Evolutionary conservation across 1,284 basidiomycete species (phyloP), one percentile per base, ranked within the genome.

Genomic region (Ustilago xerochloae): DNA sequence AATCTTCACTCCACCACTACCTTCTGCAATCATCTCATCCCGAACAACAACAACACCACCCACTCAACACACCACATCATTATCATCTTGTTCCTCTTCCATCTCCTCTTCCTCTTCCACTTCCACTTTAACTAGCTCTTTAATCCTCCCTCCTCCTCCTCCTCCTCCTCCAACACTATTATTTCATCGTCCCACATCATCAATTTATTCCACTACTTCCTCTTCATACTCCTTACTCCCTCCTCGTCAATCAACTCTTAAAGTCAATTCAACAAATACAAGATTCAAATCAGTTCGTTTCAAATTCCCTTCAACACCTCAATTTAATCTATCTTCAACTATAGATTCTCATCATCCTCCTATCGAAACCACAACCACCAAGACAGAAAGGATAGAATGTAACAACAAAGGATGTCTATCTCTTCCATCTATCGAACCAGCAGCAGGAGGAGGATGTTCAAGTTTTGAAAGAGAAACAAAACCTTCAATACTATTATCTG

Each of bases 231-330:
- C 41, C 10, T 20, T 33, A 8, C 48, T 26, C 32, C 48, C 46
- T 20, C 29, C 46, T 15, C 48, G 53, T 9, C 39, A 26, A n/a
- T 9, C 50, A 2, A n/a, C n/a, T n/a, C n/a, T n/a, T n/a, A n/a
- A n/a, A n/a, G n/a, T n/a, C n/a, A n/a, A n/a, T n/a, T 3, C n/a
- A 18, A 39, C 29, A 30, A 29, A 55, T 12, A 13, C 47, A 15
- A 22, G 48, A 2, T 33, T 66, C 26, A 66, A 60, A 51, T 49
- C 54, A 1, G 58, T 67, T 15, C 63, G 63, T 22, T 66, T 66
- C 51, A 36, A 48, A 35, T 39, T 47, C 6, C 10, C 30, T 1
- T 41, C 57, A 6, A 29, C 38, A 10, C 49, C 26, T 6, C 35
- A 41, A 18, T 7, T 16, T 10, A 29, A 28, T n/a, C 38, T 24